phyloP scores from a whole-genome alignment of 257 asterid species.

The Osmanthus fragrans region DNA sequence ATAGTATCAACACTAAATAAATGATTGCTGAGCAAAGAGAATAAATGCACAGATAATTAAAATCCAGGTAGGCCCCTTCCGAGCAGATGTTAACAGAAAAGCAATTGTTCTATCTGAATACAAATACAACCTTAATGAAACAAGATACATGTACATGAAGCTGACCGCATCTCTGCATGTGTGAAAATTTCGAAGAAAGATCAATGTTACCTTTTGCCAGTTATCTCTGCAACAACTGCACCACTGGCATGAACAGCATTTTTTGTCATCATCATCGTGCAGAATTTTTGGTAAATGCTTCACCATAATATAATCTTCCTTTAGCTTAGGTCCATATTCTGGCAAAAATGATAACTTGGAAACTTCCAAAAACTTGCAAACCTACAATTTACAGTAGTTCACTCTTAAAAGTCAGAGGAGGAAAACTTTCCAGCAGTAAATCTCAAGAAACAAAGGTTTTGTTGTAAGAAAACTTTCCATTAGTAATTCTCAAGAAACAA shows the following conservation, averaged over 20 bases:
- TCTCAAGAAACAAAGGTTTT: conserved; percentile 7
- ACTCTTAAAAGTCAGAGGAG: conserved; percentile 15
- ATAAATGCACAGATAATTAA: background rate
- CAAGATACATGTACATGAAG: background rate
- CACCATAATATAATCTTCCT: conserved; percentile 89
- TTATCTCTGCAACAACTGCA: conserved; percentile 83
- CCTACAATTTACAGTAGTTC: conserved; percentile 45
- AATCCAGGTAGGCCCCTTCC: conserved; percentile 1
- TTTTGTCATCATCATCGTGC: conserved; percentile 38
- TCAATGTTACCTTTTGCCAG: conserved; percentile 83
- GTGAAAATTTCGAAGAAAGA: conserved; percentile 23
- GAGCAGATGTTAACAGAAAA: conserved; percentile 7
- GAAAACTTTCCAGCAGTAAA: conserved; percentile 14
- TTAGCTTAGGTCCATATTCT: conserved; percentile 92
- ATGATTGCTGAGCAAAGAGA: background rate
- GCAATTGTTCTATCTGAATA: background rate
- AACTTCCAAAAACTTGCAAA: conserved; percentile 88
- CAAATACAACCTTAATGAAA: background rate
- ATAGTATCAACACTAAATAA: background rate
- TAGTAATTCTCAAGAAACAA: conserved; percentile 2
- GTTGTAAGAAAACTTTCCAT: conserved; percentile 8
- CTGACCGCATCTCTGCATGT: conserved; percentile 17
- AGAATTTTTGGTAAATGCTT: conserved; percentile 68
- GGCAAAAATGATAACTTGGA: conserved; percentile 87
- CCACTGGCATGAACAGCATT: conserved; percentile 72